Evolutionary conservation across 441 rosid genomes (phyloP).

Genomic region (Croton laevigatus): DNA sequence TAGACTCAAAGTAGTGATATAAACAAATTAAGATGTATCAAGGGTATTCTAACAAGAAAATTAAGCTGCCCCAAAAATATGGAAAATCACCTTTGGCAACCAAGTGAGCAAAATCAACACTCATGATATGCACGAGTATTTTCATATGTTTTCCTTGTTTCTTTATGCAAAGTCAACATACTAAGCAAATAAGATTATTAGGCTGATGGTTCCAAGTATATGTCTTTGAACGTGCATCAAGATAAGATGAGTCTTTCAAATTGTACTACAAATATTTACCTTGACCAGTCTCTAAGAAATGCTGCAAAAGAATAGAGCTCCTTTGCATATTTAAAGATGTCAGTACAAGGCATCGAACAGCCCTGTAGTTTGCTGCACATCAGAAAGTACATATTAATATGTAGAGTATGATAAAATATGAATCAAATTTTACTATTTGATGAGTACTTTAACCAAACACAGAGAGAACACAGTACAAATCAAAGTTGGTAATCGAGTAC

Average conservation of each 20-base stretch:
- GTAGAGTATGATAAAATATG: not conserved
- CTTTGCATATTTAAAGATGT: conserved; percentile 76
- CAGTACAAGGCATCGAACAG: conserved; percentile 85
- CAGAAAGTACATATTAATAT: conserved; percentile 5
- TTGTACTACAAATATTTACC: conserved; percentile 38
- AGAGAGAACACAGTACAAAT: not conserved
- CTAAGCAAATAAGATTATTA: not conserved
- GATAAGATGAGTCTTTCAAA: not conserved
- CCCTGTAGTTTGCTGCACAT: conserved; percentile 84
- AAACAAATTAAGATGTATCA: conserved; percentile 1
- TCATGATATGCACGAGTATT: not conserved
- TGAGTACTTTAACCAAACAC: not conserved
- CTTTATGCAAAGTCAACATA: not conserved
- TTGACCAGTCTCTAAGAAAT: conserved; percentile 65
- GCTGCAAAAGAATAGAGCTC: conserved; percentile 65
- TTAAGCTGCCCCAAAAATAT: not conserved
- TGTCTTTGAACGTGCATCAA: conserved; percentile 4
- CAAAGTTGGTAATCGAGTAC: not conserved
- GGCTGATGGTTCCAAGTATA: not conserved
- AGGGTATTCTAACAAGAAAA: not conserved
- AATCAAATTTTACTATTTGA: no score
- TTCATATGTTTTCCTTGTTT: not conserved
- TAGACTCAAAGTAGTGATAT: conserved; percentile 7
- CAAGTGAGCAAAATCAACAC: not conserved
- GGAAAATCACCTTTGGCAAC: not conserved